Base-by-base conservation (phyloP, 768 basidiomycete species). In the Mrakia frigida region DNA sequence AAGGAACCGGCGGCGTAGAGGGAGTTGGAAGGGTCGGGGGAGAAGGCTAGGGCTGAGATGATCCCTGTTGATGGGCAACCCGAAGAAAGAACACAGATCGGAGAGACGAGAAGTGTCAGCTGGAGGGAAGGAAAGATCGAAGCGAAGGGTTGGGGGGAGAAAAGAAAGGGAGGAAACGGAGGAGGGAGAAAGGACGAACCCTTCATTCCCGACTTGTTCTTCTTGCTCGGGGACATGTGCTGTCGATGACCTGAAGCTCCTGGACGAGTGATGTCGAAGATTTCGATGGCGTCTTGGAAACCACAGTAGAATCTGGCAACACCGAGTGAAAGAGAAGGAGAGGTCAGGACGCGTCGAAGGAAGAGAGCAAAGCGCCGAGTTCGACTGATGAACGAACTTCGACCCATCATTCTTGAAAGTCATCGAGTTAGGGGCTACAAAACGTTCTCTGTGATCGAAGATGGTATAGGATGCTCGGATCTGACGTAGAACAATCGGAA, bases 361-460 rank as follows among this genome's bases (percentile, higher is more conserved):
- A 10, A 25, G 28, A 31, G 43, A 35, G 31, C 9, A 35, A 25
- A 56, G 37, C 18, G n/a, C n/a, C n/a, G 33, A 28, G 39, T 18
- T 21, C 53, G 35, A 59, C 0, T 46, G 60, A 52, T 9, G 56
- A 31, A 80, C 86, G 73, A 74, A 94, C 94, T 87, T 90, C 50
- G 89, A 85, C 0, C 88, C 89, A 6, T 87, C 84, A 1, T 86
- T 82, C 79, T 92, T 92, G 83, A 97, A 98, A 0, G 90, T 86
- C 76, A 98, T 85, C 79, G 89, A 88, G 74, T 93, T 91, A 0
- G 96, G 94, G 0, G 93, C 94, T 56, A 97, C 86, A 73, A 92
- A 89, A 43, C 94, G 88, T 84, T 98, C 96, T n/a, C 91, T 86
- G 80, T 98, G 95, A 82, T 98, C 94, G 14, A 98, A 87, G 53